Conservation (phyloP, 495 filamentous ascomycete species). For the Aspergillus coremiiformis region DNA sequence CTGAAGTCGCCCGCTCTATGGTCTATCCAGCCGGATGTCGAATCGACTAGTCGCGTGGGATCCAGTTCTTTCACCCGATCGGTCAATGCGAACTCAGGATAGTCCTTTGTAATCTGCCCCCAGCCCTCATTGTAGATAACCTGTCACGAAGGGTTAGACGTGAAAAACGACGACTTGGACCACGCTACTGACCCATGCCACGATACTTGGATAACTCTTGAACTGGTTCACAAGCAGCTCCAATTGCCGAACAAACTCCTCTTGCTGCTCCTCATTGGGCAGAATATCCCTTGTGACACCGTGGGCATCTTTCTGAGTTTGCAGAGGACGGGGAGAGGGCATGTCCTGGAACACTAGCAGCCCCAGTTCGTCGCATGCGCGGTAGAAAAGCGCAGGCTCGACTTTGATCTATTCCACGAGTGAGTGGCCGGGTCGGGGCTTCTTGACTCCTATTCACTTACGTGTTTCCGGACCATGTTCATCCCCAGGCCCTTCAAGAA, state of each 20-base stretch:
- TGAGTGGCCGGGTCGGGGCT: neutral
- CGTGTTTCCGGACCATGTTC: conserved; percentile 63
- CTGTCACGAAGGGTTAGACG: conserved; percentile 20
- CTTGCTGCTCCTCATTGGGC: conserved; percentile 44
- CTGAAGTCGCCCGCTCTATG: conserved; percentile 54
- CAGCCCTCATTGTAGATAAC: conserved; percentile 68
- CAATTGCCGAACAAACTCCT: conserved; percentile 56
- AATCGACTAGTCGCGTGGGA: conserved; percentile 53
- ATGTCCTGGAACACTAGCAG: conserved; percentile 62
- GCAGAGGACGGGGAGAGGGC: conserved; percentile 46
- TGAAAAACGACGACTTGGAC: neutral
- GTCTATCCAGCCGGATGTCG: conserved; percentile 55
- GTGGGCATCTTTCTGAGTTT: conserved; percentile 8
- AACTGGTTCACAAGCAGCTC: conserved; percentile 53
- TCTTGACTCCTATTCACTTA: conserved; percentile 21
- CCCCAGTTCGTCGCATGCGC: conserved; percentile 55
- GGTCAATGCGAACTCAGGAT: conserved; percentile 51
- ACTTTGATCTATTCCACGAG: conserved; percentile 53
- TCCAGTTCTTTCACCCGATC: conserved; percentile 47
- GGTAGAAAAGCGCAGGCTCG: conserved; percentile 57
- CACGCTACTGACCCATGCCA: conserved; percentile 33
- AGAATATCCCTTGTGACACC: conserved; percentile 16
- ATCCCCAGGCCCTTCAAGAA: conserved; percentile 54
- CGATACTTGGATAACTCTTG: conserved; percentile 55
- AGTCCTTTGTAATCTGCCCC: conserved; percentile 46